These are phyloP conservation scores for Ceratobasidium sp. DNA, from an alignment of 1,284 basidiomycete genomes.

Conservation along the genomic window DNA sequence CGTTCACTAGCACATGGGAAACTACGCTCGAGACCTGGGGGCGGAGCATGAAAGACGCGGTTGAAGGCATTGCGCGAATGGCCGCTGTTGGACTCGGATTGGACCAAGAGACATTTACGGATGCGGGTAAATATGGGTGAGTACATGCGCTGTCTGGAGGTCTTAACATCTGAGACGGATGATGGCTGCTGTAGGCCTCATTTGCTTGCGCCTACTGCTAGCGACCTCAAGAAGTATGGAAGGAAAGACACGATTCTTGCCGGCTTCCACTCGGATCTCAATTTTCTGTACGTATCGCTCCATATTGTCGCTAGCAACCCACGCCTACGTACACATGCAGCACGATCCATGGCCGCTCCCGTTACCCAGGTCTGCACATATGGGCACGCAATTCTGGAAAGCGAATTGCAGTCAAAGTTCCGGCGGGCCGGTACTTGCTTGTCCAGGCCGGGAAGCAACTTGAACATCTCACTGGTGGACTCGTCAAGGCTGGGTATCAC, in stretches of 20 bases:
- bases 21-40: constrained; percentile 85
- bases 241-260: constrained; percentile 83
- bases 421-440: constrained; percentile 74
- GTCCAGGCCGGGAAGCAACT: constrained; percentile 93
- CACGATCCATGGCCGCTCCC: constrained; percentile 90
- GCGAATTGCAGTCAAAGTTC: constrained; percentile 84
- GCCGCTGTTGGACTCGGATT: constrained; percentile 81
- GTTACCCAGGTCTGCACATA: constrained; percentile 85
- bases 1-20: constrained; percentile 70
- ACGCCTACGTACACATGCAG: constrained; percentile 20
- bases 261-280: constrained; percentile 89
- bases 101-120: constrained; percentile 70
- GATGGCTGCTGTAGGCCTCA: constrained; percentile 69
- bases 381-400: constrained; percentile 93
- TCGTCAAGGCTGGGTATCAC: constrained; percentile 92
- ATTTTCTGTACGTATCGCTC: constrained; percentile 62
- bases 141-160: constrained; percentile 49
- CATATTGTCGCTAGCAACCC: neutral
- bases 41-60: constrained; percentile 83
- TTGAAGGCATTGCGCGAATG: constrained; percentile 85
- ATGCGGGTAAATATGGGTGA: constrained; percentile 84
- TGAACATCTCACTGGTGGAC: constrained; percentile 86
- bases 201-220: constrained; percentile 89
- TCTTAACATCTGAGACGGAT: neutral
- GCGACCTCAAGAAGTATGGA: constrained; percentile 82